phyloP scores from a whole-genome alignment of 106 monocot genomes.

The Dioscorea dumetorum region DNA sequence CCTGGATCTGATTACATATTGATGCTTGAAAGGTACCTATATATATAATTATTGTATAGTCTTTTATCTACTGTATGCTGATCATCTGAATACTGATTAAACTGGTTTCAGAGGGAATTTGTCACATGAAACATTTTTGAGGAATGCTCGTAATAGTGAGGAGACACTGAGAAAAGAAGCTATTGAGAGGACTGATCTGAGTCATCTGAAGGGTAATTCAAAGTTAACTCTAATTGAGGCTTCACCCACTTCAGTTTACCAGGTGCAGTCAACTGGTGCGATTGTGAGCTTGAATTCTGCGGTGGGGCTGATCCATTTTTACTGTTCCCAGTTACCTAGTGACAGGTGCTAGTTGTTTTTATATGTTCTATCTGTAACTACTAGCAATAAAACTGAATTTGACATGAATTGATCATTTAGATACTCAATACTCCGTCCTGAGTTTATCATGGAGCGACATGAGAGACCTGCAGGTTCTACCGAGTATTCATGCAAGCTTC shows the following conservation, averaged over 20 bases:
- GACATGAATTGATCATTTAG: slow-evolving; percentile 19
- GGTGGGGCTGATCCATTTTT: slow-evolving; percentile 96
- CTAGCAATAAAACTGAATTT: neutral
- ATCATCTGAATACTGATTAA: slow-evolving; percentile 4
- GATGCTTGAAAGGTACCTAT: slow-evolving; percentile 84
- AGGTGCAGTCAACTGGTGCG: slow-evolving; percentile 93
- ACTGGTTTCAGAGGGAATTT: slow-evolving; percentile 61
- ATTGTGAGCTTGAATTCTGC: slow-evolving; percentile 98
- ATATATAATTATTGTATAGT: neutral
- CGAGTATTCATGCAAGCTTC: slow-evolving; percentile 96
- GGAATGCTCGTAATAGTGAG: slow-evolving; percentile 97
- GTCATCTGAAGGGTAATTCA: slow-evolving; percentile 80
- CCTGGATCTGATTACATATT: slow-evolving; percentile 99
- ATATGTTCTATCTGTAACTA: too few species aligned
- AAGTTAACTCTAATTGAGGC: slow-evolving; percentile 46
- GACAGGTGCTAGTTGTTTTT: slow-evolving; percentile 54
- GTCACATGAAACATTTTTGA: slow-evolving; percentile 88
- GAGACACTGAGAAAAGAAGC: slow-evolving; percentile 98
- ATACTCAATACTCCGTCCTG: slow-evolving; percentile 94
- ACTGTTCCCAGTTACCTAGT: slow-evolving; percentile 96
- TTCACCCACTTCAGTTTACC: slow-evolving; percentile 69
- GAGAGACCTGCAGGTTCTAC: slow-evolving; percentile 59
- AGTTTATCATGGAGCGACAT: slow-evolving; percentile 95
- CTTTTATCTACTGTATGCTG: neutral
- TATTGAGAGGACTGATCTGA: slow-evolving; percentile 96